Base-by-base conservation (phyloP, 176 grass and related monocot species). In the Calamus simplicifolius region DNA sequence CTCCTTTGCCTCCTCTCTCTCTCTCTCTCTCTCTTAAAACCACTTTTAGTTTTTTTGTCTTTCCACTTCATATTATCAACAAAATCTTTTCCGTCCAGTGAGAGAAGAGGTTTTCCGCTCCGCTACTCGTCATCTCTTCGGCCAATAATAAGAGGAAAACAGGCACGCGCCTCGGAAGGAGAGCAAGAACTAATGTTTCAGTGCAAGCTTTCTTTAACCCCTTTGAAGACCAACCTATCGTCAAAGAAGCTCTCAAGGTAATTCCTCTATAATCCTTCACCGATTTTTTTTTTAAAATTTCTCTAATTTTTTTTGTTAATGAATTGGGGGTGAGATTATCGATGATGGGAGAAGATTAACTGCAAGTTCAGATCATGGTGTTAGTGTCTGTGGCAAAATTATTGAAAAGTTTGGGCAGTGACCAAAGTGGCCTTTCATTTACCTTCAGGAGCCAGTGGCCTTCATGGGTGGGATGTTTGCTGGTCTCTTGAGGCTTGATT, bases 391-490 rank as follows among this genome's bases (percentile, higher is more conserved):
- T 6, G 19, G 25, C 53, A 30, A 25, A 69, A 15, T 26, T 54
- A 25, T 68, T 29, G 48, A 6, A 69, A 3, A n/a, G 4, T 6
- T 50, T 43, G 35, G 35, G 35, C 35, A 43, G 3, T 43, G 8
- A 43, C 10, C 35, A 43, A 43, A 43, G 12, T 10, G 57, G 17
- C 10, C 10, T 1, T 73, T 16, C 21, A n/a, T 50, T 59, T 54
- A 14, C 50, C n/a, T 63, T 25, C 51, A 97, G 93, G 93, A 97
- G 75, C 93, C 93, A n/a, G 79, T 97, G 68, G 84, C 93, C 55
- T 88, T 92, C 67, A 15, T 88, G 84, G 93, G 93, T 75, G 93
- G 93, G 53, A 63, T 92, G 51, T 88, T 98, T 75, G 93, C 93
- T 29, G 93, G 93, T 27, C 74, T 92, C 19, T 73, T 92, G 70